These are phyloP conservation scores for Trametes pubescens DNA, from an alignment of 1,284 basidiomycete genomes.

Conservation along the genomic window DNA sequence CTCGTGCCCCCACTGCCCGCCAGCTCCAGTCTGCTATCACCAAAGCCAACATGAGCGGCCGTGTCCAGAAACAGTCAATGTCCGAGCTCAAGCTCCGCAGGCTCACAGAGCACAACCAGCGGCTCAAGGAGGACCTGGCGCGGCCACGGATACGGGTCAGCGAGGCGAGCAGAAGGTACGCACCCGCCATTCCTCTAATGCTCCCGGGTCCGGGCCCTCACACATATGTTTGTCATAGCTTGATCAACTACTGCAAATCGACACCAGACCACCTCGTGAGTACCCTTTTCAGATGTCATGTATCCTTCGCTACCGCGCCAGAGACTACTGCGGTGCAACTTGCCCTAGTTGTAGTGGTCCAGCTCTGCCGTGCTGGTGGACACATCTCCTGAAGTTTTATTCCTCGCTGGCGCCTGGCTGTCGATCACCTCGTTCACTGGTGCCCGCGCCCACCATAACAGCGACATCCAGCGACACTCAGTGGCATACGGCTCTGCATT, in stretches of 20 bases:
- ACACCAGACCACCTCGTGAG: slow-evolving; percentile 39
- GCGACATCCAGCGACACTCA: neutral
- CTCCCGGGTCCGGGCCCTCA: slow-evolving; percentile 11
- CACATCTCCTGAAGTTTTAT: slow-evolving; percentile 15
- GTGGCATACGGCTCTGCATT: neutral
- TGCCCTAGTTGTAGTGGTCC: neutral
- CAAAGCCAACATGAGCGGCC: slow-evolving; percentile 42
- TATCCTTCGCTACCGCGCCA: neutral
- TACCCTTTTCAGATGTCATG: neutral
- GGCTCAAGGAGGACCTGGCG: slow-evolving; percentile 79
- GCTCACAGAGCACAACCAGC: slow-evolving; percentile 81
- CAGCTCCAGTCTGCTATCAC: slow-evolving; percentile 9
- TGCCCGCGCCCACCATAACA: neutral
- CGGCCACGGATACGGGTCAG: slow-evolving; percentile 79
- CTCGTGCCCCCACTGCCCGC: slow-evolving; percentile 6
- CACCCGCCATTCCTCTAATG: slow-evolving; percentile 31
- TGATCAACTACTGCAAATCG: slow-evolving; percentile 66
- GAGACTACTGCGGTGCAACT: neutral
- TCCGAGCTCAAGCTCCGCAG: slow-evolving; percentile 85
- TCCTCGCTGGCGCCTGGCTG: slow-evolving; percentile 8
- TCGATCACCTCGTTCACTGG: neutral
- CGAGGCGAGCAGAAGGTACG: slow-evolving; percentile 75
- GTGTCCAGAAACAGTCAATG: slow-evolving; percentile 68
- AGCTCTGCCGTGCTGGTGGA: neutral
- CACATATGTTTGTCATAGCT: slow-evolving; percentile 48